Evolutionary conservation across 2,329 filamentous ascomycete species (phyloP).

Genomic region (Lojkania enalia): DNA sequence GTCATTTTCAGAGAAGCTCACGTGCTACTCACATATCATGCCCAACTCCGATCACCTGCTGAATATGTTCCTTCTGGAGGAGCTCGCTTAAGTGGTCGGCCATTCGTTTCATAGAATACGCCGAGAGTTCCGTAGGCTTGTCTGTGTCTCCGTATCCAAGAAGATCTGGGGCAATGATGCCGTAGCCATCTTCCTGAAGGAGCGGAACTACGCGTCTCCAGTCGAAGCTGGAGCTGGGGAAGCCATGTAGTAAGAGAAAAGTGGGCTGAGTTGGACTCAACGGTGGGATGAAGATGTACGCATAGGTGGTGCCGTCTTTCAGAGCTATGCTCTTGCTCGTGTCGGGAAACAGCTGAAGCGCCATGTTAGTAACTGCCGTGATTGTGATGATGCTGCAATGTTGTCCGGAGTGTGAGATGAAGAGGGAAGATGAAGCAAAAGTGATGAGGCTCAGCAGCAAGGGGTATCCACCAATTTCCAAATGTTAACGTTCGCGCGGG

Average conservation of each 20-base stretch:
- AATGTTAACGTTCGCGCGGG: too few species aligned
- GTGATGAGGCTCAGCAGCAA: too few species aligned
- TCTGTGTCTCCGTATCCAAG: conserved; percentile 37
- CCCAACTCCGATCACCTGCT: not conserved
- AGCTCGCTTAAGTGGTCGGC: not conserved
- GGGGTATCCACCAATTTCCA: too few species aligned
- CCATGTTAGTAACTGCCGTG: too few species aligned
- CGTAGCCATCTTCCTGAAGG: conserved; percentile 45
- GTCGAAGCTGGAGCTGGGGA: conserved; percentile 49
- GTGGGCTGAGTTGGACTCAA: conserved; percentile 18
- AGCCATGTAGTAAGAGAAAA: conserved; percentile 51
- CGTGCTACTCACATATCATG: not conserved
- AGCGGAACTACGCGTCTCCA: conserved; percentile 48
- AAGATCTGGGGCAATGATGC: conserved; percentile 42
- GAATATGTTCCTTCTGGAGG: not conserved
- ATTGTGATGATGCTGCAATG: too few species aligned
- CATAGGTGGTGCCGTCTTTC: not conserved
- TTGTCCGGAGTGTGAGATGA: too few species aligned
- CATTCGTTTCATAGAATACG: conserved; percentile 9
- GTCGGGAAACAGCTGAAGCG: conserved; percentile 2
- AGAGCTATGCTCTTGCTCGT: not conserved
- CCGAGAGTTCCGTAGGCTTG: conserved; percentile 8
- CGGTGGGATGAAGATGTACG: not conserved
- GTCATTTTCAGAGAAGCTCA: too few species aligned
- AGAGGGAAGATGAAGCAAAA: too few species aligned